phyloP scores from a whole-genome alignment of 2,329 filamentous ascomycete genomes.

The Pseudogymnoascus verrucosus region DNA sequence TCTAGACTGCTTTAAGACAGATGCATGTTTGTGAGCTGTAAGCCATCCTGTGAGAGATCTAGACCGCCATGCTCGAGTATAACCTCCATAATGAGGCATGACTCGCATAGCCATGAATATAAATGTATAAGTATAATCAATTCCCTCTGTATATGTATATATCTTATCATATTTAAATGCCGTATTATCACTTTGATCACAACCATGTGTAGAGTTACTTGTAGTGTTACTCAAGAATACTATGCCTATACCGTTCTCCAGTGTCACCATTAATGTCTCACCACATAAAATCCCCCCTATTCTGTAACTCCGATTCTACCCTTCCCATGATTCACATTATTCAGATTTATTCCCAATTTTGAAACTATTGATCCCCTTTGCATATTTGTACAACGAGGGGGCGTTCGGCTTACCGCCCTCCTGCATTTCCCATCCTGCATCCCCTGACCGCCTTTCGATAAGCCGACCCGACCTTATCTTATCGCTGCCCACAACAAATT shows the following conservation, averaged over 20 bases:
- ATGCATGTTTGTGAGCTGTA: background rate
- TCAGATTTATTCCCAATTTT: conserved; percentile 1
- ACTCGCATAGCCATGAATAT: background rate
- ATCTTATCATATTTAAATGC: background rate
- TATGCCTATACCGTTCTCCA: too few relatives aligned
- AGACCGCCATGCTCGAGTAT: background rate
- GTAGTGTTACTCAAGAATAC: background rate
- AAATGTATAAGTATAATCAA: background rate
- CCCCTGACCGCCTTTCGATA: conserved; percentile 7
- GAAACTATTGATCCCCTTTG: conserved; percentile 5
- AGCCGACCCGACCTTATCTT: conserved; percentile 8
- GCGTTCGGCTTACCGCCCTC: conserved; percentile 4
- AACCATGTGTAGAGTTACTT: background rate
- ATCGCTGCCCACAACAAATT: conserved; percentile 8
- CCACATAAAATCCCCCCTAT: background rate
- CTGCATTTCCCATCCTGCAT: background rate
- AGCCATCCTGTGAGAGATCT: background rate
- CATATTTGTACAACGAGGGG: conserved; percentile 3
- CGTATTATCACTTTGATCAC: background rate
- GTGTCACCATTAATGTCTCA: background rate
- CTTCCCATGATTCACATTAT: background rate
- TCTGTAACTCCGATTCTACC: background rate
- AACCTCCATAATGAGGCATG: background rate
- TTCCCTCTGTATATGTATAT: background rate
- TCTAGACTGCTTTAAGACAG: background rate